Evolutionary conservation across 805 yeast species (phyloP).

Genomic region (Kluyveromyces siamensis): DNA sequence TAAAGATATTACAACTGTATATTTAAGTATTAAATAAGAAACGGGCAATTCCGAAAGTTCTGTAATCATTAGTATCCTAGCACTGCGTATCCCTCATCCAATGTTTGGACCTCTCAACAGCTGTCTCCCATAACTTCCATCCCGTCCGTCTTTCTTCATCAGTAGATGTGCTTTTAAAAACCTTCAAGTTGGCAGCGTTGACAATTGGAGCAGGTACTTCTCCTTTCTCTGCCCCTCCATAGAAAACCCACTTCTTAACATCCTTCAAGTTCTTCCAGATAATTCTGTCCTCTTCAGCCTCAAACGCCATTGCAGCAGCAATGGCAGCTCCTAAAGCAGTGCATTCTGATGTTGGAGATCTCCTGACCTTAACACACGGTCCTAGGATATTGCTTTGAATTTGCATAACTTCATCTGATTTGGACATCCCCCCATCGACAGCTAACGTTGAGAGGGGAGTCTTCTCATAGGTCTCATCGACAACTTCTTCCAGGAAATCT

Average conservation of each 20-base stretch:
- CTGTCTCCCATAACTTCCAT: constrained; percentile 79
- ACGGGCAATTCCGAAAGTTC: too few species aligned
- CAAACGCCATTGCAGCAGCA: constrained; percentile 71
- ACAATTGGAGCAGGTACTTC: constrained; percentile 9
- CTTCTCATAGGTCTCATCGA: constrained; percentile 33
- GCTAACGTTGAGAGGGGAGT: constrained; percentile 48
- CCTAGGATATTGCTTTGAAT: constrained; percentile 90
- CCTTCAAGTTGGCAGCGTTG: constrained; percentile 24
- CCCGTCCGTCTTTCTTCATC: constrained; percentile 51
- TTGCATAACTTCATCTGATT: constrained; percentile 85
- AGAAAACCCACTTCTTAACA: constrained; percentile 81
- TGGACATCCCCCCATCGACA: constrained; percentile 95
- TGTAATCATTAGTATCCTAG: background rate
- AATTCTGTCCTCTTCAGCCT: constrained; percentile 42
- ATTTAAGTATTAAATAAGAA: too few species aligned
- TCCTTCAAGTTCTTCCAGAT: constrained; percentile 74
- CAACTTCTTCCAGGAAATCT: constrained; percentile 46
- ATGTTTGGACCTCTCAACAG: constrained; percentile 69
- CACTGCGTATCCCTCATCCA: constrained; percentile 44
- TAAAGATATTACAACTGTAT: too few species aligned
- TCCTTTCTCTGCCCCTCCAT: constrained; percentile 67
- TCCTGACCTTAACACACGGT: constrained; percentile 68
- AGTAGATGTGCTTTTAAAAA: constrained; percentile 35
- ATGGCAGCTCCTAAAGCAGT: constrained; percentile 95
- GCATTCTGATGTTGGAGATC: constrained; percentile 81